Conservation (phyloP, 441 rosid species). For the Arabidopsis hybrid region DNA sequence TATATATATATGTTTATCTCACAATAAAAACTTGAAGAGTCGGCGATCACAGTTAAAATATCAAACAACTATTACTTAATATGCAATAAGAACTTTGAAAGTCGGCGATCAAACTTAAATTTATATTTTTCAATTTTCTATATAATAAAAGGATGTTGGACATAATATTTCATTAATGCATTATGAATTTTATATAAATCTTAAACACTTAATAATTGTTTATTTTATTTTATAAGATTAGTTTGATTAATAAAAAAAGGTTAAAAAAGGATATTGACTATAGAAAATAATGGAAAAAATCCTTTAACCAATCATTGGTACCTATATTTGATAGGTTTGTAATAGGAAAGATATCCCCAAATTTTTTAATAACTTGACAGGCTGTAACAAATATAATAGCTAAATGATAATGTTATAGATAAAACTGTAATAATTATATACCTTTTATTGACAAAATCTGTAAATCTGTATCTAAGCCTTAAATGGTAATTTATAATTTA, state of each 20-base stretch:
- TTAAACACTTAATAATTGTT: not conserved
- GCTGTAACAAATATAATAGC: not conserved
- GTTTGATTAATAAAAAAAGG: not conserved
- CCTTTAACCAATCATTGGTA: not conserved
- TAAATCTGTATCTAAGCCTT: not conserved
- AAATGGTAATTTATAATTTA: not conserved
- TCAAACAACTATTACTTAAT: not conserved
- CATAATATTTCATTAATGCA: not conserved
- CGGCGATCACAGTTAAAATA: not conserved
- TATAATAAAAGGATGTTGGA: not conserved
- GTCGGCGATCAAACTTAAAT: not conserved
- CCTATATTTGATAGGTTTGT: not conserved
- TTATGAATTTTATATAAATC: not conserved
- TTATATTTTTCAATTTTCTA: not conserved
- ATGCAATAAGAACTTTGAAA: not conserved
- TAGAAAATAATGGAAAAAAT: not conserved
- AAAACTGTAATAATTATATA: too few species aligned
- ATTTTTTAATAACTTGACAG: not conserved
- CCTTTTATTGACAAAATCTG: not conserved
- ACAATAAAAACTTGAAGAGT: too few species aligned
- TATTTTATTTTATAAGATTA: not conserved
- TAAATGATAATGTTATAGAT: not conserved
- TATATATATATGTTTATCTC: too few species aligned
- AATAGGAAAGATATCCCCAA: not conserved
- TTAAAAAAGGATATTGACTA: not conserved